A percentile compares a stretch with the other conserved stretches of the same genome.
These are phyloP conservation scores for Pulveroboletus sp. DNA, from an alignment of 768 basidiomycete genomes.

Conservation along the genomic window DNA sequence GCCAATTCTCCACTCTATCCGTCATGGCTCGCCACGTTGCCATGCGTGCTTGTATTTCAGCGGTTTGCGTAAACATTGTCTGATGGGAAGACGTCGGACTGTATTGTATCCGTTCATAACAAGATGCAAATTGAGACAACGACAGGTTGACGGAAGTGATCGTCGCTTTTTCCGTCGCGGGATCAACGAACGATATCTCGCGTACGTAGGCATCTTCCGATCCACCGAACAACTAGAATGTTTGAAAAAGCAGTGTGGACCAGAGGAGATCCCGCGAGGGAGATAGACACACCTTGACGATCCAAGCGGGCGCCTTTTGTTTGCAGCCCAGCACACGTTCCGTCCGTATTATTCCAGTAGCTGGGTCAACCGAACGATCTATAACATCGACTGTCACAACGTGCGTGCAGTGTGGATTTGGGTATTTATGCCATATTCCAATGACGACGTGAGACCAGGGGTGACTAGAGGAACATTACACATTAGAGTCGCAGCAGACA, in stretches of 20 bases:
- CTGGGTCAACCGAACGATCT: conserved; percentile 76
- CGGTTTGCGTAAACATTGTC: conserved; percentile 84
- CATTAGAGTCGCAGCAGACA: conserved; percentile 2
- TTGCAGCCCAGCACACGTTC: conserved; percentile 89
- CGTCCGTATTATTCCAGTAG: conserved; percentile 85
- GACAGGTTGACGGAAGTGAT: conserved; percentile 93
- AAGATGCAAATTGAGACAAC: conserved; percentile 90
- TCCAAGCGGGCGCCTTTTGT: conserved; percentile 89
- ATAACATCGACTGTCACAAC: conserved; percentile 84
- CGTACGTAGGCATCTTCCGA: conserved; percentile 93
- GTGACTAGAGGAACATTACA: conserved; percentile 47
- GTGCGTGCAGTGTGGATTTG: conserved; percentile 87
- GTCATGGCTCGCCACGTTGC: conserved; percentile 76
- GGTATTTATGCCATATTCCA: conserved; percentile 95
- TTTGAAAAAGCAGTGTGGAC: background rate
- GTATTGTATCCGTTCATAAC: conserved; percentile 87
- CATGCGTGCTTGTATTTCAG: conserved; percentile 83
- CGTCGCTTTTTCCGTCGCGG: conserved; percentile 69
- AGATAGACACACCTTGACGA: conserved; percentile 70
- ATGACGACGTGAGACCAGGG: conserved; percentile 88
- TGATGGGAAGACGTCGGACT: conserved; percentile 56
- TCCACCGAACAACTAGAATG: conserved; percentile 74
- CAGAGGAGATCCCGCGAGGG: conserved; percentile 5
- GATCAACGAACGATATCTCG: conserved; percentile 92
- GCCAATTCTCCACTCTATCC: conserved; percentile 79